Evolutionary conservation across 2,329 filamentous ascomycete genomes (phyloP), one percentile per base, ranked within the genome.

Genomic region (Aureobasidium namibiae): DNA sequence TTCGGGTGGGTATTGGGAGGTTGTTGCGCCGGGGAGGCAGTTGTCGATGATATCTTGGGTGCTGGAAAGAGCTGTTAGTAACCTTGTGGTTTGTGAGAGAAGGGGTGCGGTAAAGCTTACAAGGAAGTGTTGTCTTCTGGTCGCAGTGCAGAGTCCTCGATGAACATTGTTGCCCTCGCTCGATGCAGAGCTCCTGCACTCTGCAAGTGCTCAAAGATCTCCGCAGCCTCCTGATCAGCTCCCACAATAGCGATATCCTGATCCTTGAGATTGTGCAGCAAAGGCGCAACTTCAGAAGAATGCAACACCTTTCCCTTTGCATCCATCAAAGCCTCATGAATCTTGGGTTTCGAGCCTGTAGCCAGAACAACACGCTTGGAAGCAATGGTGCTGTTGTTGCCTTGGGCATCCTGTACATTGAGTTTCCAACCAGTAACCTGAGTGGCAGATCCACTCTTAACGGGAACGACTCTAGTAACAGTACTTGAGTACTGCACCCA

Each of bases 401-500:
- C 56, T 11, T 24, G 21, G 21, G 54, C 50, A 54, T 63, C 61
- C 10, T 60, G 50, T 11, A 64, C 42, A 26, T 62, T 59, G 33
- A 66, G 44, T 6, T 57, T 60, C 65, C 65, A 67, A 26, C 59
- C 49, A 14, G 33, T 53, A 21, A 67, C 59, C 16, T 60, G 62
- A 11, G 61, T 59, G n/a, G n/a, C n/a, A 8, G 46, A 36, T 4
- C 46, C 46, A 11, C 56, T 54, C 33, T 60, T 62, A 23, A 63
- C 50, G 14, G 66, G 64, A 29, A 60, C 59, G 33, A 67, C 58
- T 21, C 59, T 60, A 9, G 61, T 46, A 23, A 59, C 66, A 33
- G 53, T 63, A 11, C 52, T 56, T 8, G 26, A 61, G 58, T 67
- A 68, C 2, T 54, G 36, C 4, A 68, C 63, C 67, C 67, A 69